These are phyloP conservation scores for Melanogaster broomeanus DNA, from an alignment of 768 basidiomycete genomes.

Conservation along the genomic window DNA sequence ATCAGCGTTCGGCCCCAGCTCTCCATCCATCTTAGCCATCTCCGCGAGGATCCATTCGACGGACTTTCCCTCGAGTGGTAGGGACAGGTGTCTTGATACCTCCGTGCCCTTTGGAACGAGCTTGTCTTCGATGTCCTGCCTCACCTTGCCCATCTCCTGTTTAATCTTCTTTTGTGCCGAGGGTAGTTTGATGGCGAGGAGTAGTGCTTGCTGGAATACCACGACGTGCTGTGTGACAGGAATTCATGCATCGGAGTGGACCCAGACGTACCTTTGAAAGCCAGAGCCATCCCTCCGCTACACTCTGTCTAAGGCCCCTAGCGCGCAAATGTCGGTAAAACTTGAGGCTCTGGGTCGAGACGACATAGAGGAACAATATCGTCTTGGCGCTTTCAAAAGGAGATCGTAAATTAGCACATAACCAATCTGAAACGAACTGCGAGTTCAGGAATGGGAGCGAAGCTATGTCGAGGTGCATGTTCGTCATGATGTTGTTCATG, in stretches of 20 bases:
- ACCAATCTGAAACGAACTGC: slow-evolving; percentile 16
- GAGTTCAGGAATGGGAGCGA: slow-evolving; percentile 6
- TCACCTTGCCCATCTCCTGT: slow-evolving; percentile 63
- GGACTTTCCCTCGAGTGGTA: slow-evolving; percentile 66
- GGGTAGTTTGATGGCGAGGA: slow-evolving; percentile 63
- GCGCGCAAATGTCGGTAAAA: slow-evolving; percentile 39
- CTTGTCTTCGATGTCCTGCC: slow-evolving; percentile 62
- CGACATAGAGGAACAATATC: slow-evolving; percentile 35
- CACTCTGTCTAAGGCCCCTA: slow-evolving; percentile 32
- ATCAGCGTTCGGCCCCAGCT: slow-evolving; percentile 44
- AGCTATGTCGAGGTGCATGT: slow-evolving; percentile 4
- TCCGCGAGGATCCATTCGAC: slow-evolving; percentile 75
- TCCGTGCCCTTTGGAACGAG: slow-evolving; percentile 65
- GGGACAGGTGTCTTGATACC: slow-evolving; percentile 62
- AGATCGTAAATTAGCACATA: slow-evolving; percentile 6
- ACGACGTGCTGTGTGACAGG: not conserved
- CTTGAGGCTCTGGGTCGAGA: slow-evolving; percentile 26
- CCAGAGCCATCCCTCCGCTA: slow-evolving; percentile 29
- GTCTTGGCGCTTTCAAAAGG: slow-evolving; percentile 35
- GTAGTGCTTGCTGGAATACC: slow-evolving; percentile 47
- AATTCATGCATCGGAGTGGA: not conserved
- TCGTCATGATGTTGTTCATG: not conserved
- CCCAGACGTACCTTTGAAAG: slow-evolving; percentile 24
- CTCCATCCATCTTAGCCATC: slow-evolving; percentile 79
- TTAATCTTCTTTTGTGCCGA: slow-evolving; percentile 59